These are phyloP conservation scores for Hevea brasiliensis DNA, from an alignment of 345 rosid genomes.

Conservation along the genomic window DNA sequence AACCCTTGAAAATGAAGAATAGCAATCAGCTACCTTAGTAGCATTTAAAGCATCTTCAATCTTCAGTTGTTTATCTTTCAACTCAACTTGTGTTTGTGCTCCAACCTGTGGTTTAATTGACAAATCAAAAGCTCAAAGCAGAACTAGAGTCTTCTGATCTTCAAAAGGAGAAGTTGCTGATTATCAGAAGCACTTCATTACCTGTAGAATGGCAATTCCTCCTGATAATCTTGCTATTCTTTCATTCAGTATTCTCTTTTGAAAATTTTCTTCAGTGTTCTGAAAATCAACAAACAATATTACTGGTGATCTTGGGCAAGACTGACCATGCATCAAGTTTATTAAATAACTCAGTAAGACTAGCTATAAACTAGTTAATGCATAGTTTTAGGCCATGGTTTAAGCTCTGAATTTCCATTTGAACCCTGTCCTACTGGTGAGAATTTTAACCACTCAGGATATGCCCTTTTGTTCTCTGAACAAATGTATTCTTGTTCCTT, in stretches of 20 bases:
- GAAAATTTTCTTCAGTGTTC: constrained; percentile 68
- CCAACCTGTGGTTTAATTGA: constrained; percentile 59
- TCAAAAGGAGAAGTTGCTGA: constrained; percentile 1
- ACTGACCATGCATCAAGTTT: background rate
- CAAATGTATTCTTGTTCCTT: background rate
- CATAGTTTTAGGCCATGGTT: background rate
- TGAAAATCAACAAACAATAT: constrained; percentile 31
- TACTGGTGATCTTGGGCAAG: background rate
- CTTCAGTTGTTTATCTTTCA: constrained; percentile 85
- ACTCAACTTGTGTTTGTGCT: constrained; percentile 85
- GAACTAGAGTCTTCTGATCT: background rate
- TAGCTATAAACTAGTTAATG: background rate
- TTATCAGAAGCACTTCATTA: constrained; percentile 23
- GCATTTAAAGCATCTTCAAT: constrained; percentile 94
- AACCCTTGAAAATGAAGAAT: background rate
- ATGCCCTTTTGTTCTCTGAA: background rate
- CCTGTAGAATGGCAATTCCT: constrained; percentile 84
- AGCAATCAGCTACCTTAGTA: constrained; percentile 59
- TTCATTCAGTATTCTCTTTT: constrained; percentile 78
- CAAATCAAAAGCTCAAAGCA: constrained; percentile 12
- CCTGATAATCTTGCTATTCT: constrained; percentile 86
- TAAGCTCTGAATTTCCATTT: background rate
- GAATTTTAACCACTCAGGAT: background rate
- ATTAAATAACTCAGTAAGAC: background rate
- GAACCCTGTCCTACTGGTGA: background rate